A percentile compares a stretch with the other conserved stretches of the same genome.
Conservation (phyloP, 2,329 filamentous ascomycete genomes). For the Ambrosiella xylebori region DNA sequence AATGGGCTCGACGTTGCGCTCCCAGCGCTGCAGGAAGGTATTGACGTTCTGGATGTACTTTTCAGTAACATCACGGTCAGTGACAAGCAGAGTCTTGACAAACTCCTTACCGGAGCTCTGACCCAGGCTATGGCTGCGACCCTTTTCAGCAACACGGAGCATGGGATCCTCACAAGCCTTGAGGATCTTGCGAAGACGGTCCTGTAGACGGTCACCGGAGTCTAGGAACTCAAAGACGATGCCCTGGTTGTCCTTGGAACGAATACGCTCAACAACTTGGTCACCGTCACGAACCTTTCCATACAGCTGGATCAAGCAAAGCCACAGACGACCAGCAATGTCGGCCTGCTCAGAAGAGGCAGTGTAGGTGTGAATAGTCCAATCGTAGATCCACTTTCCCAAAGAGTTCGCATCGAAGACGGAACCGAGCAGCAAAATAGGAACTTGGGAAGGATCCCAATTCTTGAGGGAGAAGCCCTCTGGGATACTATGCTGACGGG, state of each 20-base stretch:
- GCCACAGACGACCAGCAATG: conserved; percentile 86
- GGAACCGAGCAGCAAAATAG: conserved; percentile 83
- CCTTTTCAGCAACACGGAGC: conserved; percentile 73
- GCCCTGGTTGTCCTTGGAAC: conserved; percentile 55
- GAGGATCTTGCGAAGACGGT: conserved; percentile 69
- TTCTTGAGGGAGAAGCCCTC: conserved; percentile 90
- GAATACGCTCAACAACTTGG: conserved; percentile 56
- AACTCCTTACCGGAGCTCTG: conserved; percentile 90
- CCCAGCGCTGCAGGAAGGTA: conserved; percentile 84
- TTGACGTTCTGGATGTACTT: conserved; percentile 80
- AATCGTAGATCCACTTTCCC: conserved; percentile 99
- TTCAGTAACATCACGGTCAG: conserved; percentile 78
- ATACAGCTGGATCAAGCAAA: conserved; percentile 80
- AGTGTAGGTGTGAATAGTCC: conserved; percentile 84
- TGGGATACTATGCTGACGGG: conserved; percentile 56
- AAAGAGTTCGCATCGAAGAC: conserved; percentile 96
- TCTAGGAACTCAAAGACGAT: conserved; percentile 72
- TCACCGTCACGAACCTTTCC: conserved; percentile 88
- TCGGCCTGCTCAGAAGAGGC: conserved; percentile 71
- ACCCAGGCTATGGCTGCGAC: conserved; percentile 51
- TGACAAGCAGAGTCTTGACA: conserved; percentile 86
- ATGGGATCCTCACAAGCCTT: conserved; percentile 89
- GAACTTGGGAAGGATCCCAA: conserved; percentile 89
- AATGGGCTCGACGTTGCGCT: conserved; percentile 89
- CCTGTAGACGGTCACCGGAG: conserved; percentile 70